Evolutionary conservation across 2,329 filamentous ascomycete species (phyloP), one percentile per base, ranked within the genome.

Genomic region (Arthrobotrys musiformis): DNA sequence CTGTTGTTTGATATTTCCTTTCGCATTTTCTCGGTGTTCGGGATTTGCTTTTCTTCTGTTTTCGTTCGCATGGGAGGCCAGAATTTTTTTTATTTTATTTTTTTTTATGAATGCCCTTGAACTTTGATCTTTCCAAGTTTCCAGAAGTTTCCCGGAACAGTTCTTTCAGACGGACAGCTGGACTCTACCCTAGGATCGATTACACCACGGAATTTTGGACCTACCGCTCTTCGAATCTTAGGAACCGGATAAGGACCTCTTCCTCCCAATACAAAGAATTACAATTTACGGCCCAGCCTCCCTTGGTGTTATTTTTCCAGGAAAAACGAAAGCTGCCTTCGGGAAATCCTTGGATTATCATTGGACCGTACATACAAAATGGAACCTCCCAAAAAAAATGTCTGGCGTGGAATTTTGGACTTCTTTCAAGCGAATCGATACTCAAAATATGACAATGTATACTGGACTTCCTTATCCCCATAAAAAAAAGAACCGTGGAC

Each of bases 341-440:
- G 13, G 37, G 50, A 69, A 30, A 58, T 50, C 35, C 24, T 24
- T 37, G 33, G 50, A 42, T 35, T 58, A 48, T 44, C 37, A 58
- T 46, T 33, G 63, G 63, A 68, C 48, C 63, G 37, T 48, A 44
- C 37, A 56, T 48, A 44, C 52, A 56, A 67, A 33, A 48, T 67
- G 62, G 62, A 67, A 40, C 44, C 44, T 33, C 28, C 15, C 17
- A 44, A 35, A 69, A 69, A 69, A 69, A n/a, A n/a, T n/a, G 64
- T 42, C 64, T 69, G 50, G 37, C 64, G 50, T 69, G 64, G 64
- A 61, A n/a, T 5, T 48, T 48, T 69, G 64, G 50, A 56, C 35
- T 40, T 37, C 33, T 26, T n/a, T 24, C 17, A 37, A 58, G 54
- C 54, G 7, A 42, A 42, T 42, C 40, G 33, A 58, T 58, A 58